These are phyloP conservation scores for Xylariomycetidae sp. DNA, from an alignment of 2,329 filamentous ascomycete genomes.

Conservation along the genomic window DNA sequence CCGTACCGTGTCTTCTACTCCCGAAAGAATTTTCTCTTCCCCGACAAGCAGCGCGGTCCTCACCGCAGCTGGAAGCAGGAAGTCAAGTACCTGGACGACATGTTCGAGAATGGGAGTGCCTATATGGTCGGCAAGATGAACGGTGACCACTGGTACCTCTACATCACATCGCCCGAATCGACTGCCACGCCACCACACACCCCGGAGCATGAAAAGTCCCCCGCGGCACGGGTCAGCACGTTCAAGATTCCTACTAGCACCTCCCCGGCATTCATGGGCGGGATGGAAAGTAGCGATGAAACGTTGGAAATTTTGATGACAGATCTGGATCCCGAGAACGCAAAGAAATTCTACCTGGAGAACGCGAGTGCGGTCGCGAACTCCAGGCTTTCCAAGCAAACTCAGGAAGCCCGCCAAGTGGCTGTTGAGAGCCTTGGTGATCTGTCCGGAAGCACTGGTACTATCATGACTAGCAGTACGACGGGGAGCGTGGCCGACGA, in stretches of 20 bases:
- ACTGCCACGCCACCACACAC: constrained; percentile 77
- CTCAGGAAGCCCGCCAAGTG: constrained; percentile 55
- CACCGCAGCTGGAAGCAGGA: constrained; percentile 98
- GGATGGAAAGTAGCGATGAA: constrained; percentile 58
- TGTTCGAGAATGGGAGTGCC: constrained; percentile 86
- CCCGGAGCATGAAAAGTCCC: constrained; percentile 48
- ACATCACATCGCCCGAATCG: constrained; percentile 82
- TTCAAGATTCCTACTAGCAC: constrained; percentile 51
- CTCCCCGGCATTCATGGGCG: constrained; percentile 31
- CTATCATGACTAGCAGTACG: constrained; percentile 32
- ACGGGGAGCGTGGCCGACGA: constrained; percentile 44
- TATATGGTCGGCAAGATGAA: constrained; percentile 99
- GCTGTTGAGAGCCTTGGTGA: constrained; percentile 54
- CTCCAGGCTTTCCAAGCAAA: constrained; percentile 65
- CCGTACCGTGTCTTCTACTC: constrained; percentile 98
- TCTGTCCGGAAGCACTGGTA: constrained; percentile 43
- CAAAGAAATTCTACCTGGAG: constrained; percentile 63
- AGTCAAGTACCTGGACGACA: constrained; percentile 84
- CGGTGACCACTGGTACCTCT: constrained; percentile 97
- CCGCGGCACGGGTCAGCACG: constrained; percentile 33
- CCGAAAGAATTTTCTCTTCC: constrained; percentile 96
- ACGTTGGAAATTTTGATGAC: constrained; percentile 71
- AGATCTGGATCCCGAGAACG: constrained; percentile 61
- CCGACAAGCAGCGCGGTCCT: constrained; percentile 86
- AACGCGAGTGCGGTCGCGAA: constrained; percentile 85